phyloP scores from a whole-genome alignment of 495 filamentous ascomycete genomes.

The Penicillium antarcticum region DNA sequence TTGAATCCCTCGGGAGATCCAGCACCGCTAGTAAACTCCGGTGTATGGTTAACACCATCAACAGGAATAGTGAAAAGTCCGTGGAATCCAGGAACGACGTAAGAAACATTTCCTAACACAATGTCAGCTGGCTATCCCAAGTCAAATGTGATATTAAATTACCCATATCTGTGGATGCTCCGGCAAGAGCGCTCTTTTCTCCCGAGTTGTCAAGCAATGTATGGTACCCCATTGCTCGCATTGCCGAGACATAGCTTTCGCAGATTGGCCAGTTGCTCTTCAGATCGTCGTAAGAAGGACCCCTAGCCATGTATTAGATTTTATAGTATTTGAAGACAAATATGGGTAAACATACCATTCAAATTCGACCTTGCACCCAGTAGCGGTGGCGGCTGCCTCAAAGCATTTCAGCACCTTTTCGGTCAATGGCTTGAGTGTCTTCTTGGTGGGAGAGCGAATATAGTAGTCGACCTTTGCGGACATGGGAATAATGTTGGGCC shows the following conservation, averaged over 20 bases:
- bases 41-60: slow-evolving; percentile 54
- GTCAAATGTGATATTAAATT: not conserved
- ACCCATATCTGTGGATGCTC: slow-evolving; percentile 42
- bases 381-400: slow-evolving; percentile 54
- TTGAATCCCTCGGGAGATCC: slow-evolving; percentile 47
- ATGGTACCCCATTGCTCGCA: slow-evolving; percentile 45
- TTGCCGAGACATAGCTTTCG: slow-evolving; percentile 48
- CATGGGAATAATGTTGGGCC: slow-evolving; percentile 53
- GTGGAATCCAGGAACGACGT: slow-evolving; percentile 57
- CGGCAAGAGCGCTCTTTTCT: slow-evolving; percentile 21
- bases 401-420: slow-evolving; percentile 52
- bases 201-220: slow-evolving; percentile 42
- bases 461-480: slow-evolving; percentile 54
- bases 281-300: slow-evolving; percentile 51
- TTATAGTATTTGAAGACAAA: not conserved
- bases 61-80: slow-evolving; percentile 52
- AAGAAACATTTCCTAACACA: slow-evolving; percentile 54
- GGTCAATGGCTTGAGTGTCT: slow-evolving; percentile 41
- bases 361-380: slow-evolving; percentile 50
- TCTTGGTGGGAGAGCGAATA: slow-evolving; percentile 48
- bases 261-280: slow-evolving; percentile 49
- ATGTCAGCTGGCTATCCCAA: slow-evolving; percentile 3
- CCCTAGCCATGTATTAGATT: slow-evolving; percentile 14
- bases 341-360: slow-evolving; percentile 27
- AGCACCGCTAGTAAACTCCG: slow-evolving; percentile 50